A percentile compares a stretch with the other conserved stretches of the same genome.
These are phyloP conservation scores for Huiozyma sinensis DNA, from an alignment of 805 yeast genomes.

Conservation along the genomic window DNA sequence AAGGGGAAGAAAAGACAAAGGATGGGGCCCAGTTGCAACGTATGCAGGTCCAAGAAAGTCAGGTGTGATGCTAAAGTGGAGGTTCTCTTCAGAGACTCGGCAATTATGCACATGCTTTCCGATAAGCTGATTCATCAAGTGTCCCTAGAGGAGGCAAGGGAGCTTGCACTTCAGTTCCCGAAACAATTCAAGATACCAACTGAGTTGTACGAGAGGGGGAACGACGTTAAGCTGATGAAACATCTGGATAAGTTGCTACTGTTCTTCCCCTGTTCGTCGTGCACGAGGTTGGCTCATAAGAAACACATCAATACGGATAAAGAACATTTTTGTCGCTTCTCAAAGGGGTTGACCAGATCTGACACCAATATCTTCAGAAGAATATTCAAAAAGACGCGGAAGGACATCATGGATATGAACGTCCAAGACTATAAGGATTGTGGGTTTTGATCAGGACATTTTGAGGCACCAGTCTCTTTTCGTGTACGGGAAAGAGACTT, in stretches of 20 bases:
- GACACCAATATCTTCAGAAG: constrained; percentile 31
- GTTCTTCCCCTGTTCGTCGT: constrained; percentile 46
- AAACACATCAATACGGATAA: neutral
- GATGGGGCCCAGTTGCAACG: constrained; percentile 65
- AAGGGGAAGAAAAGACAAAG: constrained; percentile 39
- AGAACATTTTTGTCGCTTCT: constrained; percentile 27
- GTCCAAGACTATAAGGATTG: constrained; percentile 7
- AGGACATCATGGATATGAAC: constrained; percentile 7
- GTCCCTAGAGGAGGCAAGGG: constrained; percentile 1
- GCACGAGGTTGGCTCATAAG: constrained; percentile 25
- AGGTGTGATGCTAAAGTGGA: constrained; percentile 61
- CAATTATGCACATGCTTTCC: constrained; percentile 11
- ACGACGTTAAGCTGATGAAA: constrained; percentile 7
- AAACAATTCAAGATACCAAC: neutral
- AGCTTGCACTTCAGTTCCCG: constrained; percentile 3
- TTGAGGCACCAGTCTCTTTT: no score
- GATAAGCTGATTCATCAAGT: constrained; percentile 16
- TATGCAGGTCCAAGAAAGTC: constrained; percentile 57
- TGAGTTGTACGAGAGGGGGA: neutral
- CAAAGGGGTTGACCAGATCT: constrained; percentile 57
- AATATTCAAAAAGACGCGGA: constrained; percentile 9
- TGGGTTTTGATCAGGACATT: neutral
- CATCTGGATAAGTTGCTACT: constrained; percentile 32
- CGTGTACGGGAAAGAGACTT: no score
- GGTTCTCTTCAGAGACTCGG: constrained; percentile 26